Evolutionary conservation across 179 eudicot species (phyloP).

Genomic region (Silene vulgaris): DNA sequence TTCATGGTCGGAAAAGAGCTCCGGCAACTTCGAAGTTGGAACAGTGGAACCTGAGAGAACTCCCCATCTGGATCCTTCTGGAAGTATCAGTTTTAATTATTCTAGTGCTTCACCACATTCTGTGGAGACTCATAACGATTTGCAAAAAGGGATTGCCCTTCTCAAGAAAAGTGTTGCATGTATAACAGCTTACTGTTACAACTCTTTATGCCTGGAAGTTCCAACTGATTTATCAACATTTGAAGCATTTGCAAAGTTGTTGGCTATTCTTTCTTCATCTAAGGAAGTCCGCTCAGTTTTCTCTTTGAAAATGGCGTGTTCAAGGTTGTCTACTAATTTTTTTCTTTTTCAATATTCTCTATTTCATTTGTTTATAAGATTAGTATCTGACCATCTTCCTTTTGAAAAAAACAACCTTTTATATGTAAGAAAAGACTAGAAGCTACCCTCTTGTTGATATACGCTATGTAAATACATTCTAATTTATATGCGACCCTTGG

Average conservation of each 20-base stretch:
- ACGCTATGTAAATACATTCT: neutral
- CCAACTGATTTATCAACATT: conserved; percentile 84
- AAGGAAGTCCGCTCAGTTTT: conserved; percentile 81
- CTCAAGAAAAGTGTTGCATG: conserved; percentile 98
- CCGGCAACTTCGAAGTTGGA: conserved; percentile 75
- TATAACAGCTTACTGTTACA: conserved; percentile 82
- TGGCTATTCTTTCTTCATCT: conserved; percentile 85
- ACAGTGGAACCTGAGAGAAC: conserved; percentile 73
- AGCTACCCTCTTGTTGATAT: neutral
- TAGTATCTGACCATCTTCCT: neutral
- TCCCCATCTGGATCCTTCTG: conserved; percentile 62
- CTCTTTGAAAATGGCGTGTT: conserved; percentile 69
- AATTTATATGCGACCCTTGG: neutral
- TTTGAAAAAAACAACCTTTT: neutral
- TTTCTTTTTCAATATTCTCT: neutral
- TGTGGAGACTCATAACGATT: conserved; percentile 67
- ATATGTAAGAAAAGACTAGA: neutral
- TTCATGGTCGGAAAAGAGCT: conserved; percentile 89
- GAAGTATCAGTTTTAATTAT: conserved; percentile 73
- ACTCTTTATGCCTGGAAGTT: conserved; percentile 72
- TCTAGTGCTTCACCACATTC: conserved; percentile 79
- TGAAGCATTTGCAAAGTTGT: conserved; percentile 86
- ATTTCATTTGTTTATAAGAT: neutral
- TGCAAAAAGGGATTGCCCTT: conserved; percentile 97
- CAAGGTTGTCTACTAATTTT: conserved; percentile 49